phyloP scores from a whole-genome alignment of 2,329 filamentous ascomycete species.

The Calonectria crousiana region DNA sequence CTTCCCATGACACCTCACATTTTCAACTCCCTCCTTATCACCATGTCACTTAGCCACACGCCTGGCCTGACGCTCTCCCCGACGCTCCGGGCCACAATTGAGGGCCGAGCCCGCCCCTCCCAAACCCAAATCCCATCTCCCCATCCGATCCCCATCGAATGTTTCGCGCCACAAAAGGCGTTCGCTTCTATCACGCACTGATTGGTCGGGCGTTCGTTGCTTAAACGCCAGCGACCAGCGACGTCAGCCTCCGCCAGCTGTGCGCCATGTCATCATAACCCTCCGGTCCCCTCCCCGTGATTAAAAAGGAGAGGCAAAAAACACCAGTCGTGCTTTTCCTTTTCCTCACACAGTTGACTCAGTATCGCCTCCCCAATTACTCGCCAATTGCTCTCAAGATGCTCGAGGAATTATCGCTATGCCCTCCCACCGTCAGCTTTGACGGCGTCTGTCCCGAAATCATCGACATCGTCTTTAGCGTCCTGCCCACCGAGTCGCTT shows the following conservation, averaged over 20 bases:
- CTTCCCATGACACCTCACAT: background rate
- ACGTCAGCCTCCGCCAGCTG: conserved; percentile 17
- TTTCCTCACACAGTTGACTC: background rate
- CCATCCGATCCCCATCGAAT: background rate
- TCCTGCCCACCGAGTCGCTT: conserved; percentile 9
- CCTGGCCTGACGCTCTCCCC: background rate
- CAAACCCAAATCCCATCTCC: background rate
- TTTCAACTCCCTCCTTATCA: background rate
- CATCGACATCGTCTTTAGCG: conserved; percentile 1
- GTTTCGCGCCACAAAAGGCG: conserved; percentile 17
- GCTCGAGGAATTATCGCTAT: background rate
- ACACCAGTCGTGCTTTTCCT: background rate
- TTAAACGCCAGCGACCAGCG: background rate
- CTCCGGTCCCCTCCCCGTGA: conserved; percentile 1
- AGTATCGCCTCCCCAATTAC: conserved; percentile 7
- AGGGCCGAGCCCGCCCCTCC: background rate
- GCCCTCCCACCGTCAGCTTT: background rate
- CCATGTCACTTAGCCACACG: background rate
- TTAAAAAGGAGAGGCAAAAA: background rate
- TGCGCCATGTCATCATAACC: conserved; percentile 19
- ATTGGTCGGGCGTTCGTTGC: conserved; percentile 1
- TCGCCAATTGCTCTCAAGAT: background rate
- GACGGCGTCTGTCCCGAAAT: conserved; percentile 14
- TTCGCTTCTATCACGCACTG: background rate
- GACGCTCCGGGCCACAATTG: background rate